phyloP scores from a whole-genome alignment of 169 alveolate genomes.

The Neospora caninum region DNA sequence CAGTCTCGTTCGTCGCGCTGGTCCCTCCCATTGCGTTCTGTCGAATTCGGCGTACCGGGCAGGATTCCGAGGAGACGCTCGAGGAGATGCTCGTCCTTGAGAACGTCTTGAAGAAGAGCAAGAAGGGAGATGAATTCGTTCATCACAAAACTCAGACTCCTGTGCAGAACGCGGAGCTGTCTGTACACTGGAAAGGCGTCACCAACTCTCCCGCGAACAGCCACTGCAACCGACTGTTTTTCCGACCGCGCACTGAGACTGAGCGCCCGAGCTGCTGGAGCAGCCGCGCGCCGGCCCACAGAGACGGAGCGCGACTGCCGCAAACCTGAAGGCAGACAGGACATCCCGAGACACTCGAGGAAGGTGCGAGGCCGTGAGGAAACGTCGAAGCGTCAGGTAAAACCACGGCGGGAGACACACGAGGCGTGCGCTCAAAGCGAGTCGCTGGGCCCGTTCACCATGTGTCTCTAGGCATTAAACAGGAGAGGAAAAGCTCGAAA shows the following conservation, averaged over 20 bases:
- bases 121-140: background rate
- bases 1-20: too few species aligned
- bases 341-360: too few species aligned
- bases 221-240: background rate
- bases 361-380: too few species aligned
- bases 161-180: conserved; percentile 30
- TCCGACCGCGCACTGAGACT: conserved; percentile 5
- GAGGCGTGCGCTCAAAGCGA: too few species aligned
- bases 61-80: background rate
- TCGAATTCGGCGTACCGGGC: background rate
- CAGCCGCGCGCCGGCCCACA: background rate
- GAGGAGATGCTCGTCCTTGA: background rate
- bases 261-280: background rate
- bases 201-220: background rate
- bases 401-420: too few species aligned
- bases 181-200: background rate
- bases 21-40: background rate
- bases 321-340: background rate
- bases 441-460: too few species aligned
- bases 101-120: conserved; percentile 21
- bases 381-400: too few species aligned
- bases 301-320: background rate
- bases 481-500: too few species aligned
- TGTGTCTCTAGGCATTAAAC: too few species aligned
- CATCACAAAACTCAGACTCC: conserved; percentile 2